Base-by-base conservation (phyloP, 768 basidiomycete genomes). In the Kondoa malvinella region DNA sequence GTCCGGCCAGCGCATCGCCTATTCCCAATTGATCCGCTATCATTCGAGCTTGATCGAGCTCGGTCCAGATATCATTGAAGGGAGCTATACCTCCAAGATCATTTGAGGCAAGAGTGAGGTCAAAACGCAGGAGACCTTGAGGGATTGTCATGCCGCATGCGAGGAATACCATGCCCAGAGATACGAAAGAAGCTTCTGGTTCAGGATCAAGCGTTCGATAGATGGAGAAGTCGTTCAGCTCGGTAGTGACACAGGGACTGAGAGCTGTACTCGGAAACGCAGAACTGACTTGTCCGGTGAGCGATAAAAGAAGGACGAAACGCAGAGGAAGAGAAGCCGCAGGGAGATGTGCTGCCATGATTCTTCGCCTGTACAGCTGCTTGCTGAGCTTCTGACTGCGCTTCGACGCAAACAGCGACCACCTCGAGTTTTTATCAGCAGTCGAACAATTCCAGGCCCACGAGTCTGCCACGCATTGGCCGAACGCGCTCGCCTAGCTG, bases 101-200 rank as follows among this genome's bases (percentile, higher is more conserved):
- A 25, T 4, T 25, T 14, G 58, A 60, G 32, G 29, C 16, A n/a
- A 3, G 16, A 30, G 61, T 8, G 29, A 63, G 14, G 26, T 17
- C 17, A 63, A 63, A 63, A 33, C 61, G 61, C 15, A 27, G 61
- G 12, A 30, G 32, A n/a, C 61, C 61, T 63, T 63, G n/a, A 32
- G 12, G 3, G 3, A 32, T 17, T 17, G 61, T 30, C 16, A 63
- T 8, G 32, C 32, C 61, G 8, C 33, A 31, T 3, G 3, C 8
- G 29, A 63, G n/a, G 27, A 63, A 32, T 3, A 63, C 3, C n/a
- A 16, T 27, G 16, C 29, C 32, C 3, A 16, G 29, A 17, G 61
- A 63, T 27, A 63, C 32, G 61, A 63, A 63, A 29, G 3, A 16
- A 4, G 21, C 32, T 32, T 63, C 33, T 33, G 33, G 61, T 29